phyloP scores from a whole-genome alignment of 2,329 filamentous ascomycete genomes.

The Penicillium oxalicum region DNA sequence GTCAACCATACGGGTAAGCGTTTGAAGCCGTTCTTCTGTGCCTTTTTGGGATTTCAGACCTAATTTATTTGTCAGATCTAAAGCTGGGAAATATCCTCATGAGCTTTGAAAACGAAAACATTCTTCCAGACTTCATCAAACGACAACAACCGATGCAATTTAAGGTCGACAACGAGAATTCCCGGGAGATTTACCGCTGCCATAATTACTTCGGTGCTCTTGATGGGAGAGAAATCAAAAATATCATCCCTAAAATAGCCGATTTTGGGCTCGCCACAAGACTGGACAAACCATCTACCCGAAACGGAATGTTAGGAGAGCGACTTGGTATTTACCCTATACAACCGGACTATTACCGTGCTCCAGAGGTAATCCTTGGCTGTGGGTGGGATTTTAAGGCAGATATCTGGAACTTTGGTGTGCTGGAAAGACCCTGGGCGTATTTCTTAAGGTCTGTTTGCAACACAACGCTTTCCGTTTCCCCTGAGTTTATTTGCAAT shows the following conservation, averaged over 20 bases:
- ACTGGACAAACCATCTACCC: slow-evolving; percentile 1
- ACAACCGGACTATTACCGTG: slow-evolving; percentile 35
- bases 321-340: slow-evolving; percentile 35
- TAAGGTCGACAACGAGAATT: slow-evolving; percentile 17
- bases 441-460: neutral
- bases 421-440: slow-evolving; percentile 18
- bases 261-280: slow-evolving; percentile 27
- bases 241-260: slow-evolving; percentile 24
- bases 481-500: neutral
- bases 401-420: slow-evolving; percentile 37
- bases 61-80: slow-evolving; percentile 40
- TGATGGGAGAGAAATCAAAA: slow-evolving; percentile 5
- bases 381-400: slow-evolving; percentile 29
- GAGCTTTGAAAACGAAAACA: slow-evolving; percentile 21
- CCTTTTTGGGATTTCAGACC: slow-evolving; percentile 16
- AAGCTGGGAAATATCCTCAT: slow-evolving; percentile 40
- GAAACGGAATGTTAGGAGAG: neutral
- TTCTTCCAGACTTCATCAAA: slow-evolving; percentile 14
- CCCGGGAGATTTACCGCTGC: slow-evolving; percentile 25
- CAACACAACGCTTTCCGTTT: too few species aligned
- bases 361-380: slow-evolving; percentile 32
- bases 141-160: slow-evolving; percentile 18
- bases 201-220: slow-evolving; percentile 26
- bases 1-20: too few species aligned
- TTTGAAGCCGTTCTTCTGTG: too few species aligned